Evolutionary conservation across 768 basidiomycete genomes (phyloP).

Genomic region (Suillus luteus): DNA sequence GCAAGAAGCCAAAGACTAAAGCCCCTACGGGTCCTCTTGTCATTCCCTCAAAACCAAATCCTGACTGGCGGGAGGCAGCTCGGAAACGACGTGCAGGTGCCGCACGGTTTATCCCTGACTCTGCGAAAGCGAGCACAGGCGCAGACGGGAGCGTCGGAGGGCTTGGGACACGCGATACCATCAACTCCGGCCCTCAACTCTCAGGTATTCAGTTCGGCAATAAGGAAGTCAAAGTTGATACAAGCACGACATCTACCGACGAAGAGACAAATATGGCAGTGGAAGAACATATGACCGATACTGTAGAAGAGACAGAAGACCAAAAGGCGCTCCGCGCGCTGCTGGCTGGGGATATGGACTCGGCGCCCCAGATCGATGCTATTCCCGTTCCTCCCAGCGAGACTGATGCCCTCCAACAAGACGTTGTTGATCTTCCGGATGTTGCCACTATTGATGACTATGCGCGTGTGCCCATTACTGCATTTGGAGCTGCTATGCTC

Average conservation of each 20-base stretch:
- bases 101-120: constrained; percentile 60
- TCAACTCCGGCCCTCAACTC: constrained; percentile 75
- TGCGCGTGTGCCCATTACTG: constrained; percentile 84
- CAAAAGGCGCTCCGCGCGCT: constrained; percentile 79
- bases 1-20: constrained; percentile 38
- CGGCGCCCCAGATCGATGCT: constrained; percentile 50
- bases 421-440: constrained; percentile 79
- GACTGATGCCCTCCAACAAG: constrained; percentile 81
- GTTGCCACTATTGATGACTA: constrained; percentile 82
- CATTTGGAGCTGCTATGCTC: constrained; percentile 91
- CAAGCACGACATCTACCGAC: constrained; percentile 1
- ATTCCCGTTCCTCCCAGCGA: constrained; percentile 71
- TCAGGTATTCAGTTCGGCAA: constrained; percentile 61
- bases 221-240: constrained; percentile 28
- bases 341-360: constrained; percentile 51
- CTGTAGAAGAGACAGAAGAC: constrained; percentile 68
- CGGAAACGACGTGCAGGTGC: constrained; percentile 49
- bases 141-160: constrained; percentile 77
- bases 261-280: constrained; percentile 28
- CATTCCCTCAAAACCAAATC: constrained; percentile 84
- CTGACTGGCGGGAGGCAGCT: constrained; percentile 87
- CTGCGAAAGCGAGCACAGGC: constrained; percentile 55
- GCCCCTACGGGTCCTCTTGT: constrained; percentile 66
- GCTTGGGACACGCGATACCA: constrained; percentile 69
- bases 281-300: constrained; percentile 27